phyloP scores from a whole-genome alignment of 306 rosid genomes.

The Cicer yamashitae region DNA sequence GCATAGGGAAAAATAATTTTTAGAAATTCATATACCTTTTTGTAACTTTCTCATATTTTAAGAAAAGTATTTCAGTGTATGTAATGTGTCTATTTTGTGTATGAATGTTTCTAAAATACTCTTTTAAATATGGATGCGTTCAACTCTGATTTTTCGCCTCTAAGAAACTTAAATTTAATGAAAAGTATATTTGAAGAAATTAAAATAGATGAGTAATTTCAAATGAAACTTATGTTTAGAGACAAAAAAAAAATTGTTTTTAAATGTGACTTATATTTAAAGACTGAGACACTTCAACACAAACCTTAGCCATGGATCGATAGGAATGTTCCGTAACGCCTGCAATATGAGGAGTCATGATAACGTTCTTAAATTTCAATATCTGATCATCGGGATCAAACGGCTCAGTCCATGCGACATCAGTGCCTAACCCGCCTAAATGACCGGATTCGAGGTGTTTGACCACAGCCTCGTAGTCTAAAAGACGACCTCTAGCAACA shows the following conservation, averaged over 20 bases:
- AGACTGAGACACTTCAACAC: conserved; percentile 13
- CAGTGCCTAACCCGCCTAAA: conserved; percentile 86
- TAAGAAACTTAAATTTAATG: too few relatives aligned
- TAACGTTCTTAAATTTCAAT: conserved; percentile 70
- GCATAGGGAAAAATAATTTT: background rate
- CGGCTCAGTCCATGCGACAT: conserved; percentile 94
- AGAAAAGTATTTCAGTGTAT: too few relatives aligned
- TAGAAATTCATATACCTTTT: background rate
- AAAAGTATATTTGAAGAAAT: too few relatives aligned
- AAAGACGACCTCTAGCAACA: conserved; percentile 74
- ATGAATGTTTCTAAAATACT: too few relatives aligned
- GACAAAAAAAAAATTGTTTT: too few relatives aligned
- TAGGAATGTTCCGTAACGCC: conserved; percentile 85
- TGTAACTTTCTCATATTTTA: too few relatives aligned
- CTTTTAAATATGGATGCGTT: too few relatives aligned
- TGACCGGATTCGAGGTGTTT: conserved; percentile 67
- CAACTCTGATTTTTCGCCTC: too few relatives aligned
- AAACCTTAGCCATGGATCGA: conserved; percentile 86
- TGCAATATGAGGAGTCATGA: conserved; percentile 89
- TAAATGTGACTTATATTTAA: too few relatives aligned
- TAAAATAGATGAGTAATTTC: too few relatives aligned
- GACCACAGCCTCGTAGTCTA: conserved; percentile 70
- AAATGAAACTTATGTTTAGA: too few relatives aligned
- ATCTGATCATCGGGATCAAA: conserved; percentile 76
- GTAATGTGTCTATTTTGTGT: too few relatives aligned